Percentiles rank a stretch among this genome's conserved stretches.
phyloP scores from a whole-genome alignment of 2,329 filamentous ascomycete genomes.

The Thelonectria rubi region DNA sequence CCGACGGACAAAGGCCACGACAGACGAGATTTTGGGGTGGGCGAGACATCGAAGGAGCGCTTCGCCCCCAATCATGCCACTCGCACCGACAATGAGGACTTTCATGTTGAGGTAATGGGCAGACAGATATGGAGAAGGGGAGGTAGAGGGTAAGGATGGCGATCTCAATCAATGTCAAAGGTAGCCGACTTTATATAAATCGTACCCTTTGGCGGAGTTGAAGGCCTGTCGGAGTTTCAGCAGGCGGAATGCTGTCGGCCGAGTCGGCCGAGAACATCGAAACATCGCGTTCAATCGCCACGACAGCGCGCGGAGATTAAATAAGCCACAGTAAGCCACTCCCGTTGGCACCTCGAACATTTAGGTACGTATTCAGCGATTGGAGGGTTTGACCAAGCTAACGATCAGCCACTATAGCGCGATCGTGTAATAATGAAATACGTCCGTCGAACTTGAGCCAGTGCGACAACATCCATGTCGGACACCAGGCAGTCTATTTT shows the following conservation, averaged over 20 bases:
- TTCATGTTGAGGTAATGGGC: conserved; percentile 43
- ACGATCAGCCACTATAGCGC: no score
- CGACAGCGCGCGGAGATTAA: not conserved
- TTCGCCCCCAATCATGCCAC: conserved; percentile 46
- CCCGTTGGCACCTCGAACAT: no score
- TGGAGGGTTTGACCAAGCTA: no score
- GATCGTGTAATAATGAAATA: no score
- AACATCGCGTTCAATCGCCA: not conserved
- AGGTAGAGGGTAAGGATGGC: not conserved
- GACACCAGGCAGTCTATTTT: no score
- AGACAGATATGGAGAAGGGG: not conserved
- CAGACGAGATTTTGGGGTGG: conserved; percentile 41
- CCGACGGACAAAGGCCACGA: conserved; percentile 46
- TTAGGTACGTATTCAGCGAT: no score
- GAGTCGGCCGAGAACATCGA: not conserved
- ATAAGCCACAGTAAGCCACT: not conserved
- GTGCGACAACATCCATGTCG: no score
- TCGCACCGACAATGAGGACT: conserved; percentile 48
- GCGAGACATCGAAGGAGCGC: conserved; percentile 46
- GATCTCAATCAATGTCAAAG: no score
- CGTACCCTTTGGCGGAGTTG: not conserved
- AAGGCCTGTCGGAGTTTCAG: not conserved
- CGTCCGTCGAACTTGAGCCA: no score
- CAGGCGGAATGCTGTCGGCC: not conserved
- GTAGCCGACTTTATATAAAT: not conserved